Percentiles rank a stretch among this genome's conserved stretches.
phyloP scores from a whole-genome alignment of 805 yeast species.

The Komagataella pastoris region DNA sequence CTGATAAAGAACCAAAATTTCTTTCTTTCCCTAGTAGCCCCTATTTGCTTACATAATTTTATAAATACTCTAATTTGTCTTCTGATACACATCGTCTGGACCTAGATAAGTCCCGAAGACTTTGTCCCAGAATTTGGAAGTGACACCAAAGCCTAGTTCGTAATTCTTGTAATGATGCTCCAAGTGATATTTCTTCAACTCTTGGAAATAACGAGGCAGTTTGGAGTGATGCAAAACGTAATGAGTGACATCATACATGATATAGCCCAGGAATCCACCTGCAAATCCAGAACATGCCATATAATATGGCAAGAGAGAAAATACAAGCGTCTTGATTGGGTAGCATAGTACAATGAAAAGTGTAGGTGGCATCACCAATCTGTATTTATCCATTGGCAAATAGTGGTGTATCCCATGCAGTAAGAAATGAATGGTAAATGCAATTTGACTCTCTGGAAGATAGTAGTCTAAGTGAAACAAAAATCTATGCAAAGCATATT shows the following conservation, averaged over 20 bases:
- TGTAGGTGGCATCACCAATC: conserved; percentile 96
- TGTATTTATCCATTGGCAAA: conserved; percentile 88
- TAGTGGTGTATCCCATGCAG: conserved; percentile 96
- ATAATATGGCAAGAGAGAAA: conserved; percentile 62
- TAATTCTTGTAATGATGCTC: conserved; percentile 97
- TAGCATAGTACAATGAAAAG: conserved; percentile 55
- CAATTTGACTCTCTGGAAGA: conserved; percentile 68
- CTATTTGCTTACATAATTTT: background rate
- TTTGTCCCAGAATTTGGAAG: conserved; percentile 86
- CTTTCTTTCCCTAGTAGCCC: background rate
- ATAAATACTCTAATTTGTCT: conserved; percentile 14
- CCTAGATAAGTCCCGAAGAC: conserved; percentile 76
- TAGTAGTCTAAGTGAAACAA: conserved; percentile 83
- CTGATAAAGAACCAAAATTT: background rate
- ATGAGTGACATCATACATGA: conserved; percentile 87
- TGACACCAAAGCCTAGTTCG: conserved; percentile 94
- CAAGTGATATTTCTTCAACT: conserved; percentile 78
- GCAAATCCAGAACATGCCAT: conserved; percentile 88
- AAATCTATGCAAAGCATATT: conserved; percentile 80
- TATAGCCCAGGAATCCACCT: conserved; percentile 92
- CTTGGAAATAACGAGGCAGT: conserved; percentile 67
- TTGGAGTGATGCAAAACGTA: conserved; percentile 83
- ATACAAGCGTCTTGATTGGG: conserved; percentile 76
- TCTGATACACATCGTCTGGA: conserved; percentile 28
- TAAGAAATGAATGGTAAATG: conserved; percentile 75